Evolutionary conservation across 2,329 filamentous ascomycete species (phyloP).

Genomic region (Colletotrichum viniferum): DNA sequence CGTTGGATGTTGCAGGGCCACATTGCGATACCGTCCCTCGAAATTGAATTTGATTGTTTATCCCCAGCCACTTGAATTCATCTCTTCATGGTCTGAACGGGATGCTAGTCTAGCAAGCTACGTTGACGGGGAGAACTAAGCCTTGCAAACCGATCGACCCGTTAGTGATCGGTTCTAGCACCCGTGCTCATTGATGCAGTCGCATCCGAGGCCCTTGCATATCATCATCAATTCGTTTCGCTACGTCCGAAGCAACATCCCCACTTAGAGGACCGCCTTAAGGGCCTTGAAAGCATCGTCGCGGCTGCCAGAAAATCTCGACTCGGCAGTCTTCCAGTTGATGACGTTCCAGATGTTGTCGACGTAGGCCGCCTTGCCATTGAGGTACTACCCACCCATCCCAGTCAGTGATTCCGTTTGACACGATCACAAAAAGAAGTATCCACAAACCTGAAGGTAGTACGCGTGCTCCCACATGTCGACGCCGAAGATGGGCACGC

Average conservation of each 20-base stretch:
- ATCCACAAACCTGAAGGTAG: slow-evolving; percentile 70
- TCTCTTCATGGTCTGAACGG: background rate
- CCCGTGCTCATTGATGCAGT: background rate
- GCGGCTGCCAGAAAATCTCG: slow-evolving; percentile 57
- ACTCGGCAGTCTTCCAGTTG: slow-evolving; percentile 76
- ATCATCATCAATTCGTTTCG: background rate
- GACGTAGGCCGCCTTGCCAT: slow-evolving; percentile 76
- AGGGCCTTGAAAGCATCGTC: slow-evolving; percentile 52
- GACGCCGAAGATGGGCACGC: slow-evolving; percentile 74
- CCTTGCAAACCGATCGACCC: background rate
- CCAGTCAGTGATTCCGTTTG: slow-evolving; percentile 6
- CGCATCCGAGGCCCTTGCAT: background rate
- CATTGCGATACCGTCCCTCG: background rate
- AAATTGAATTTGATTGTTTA: background rate
- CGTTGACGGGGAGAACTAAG: background rate
- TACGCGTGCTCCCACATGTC: slow-evolving; percentile 97
- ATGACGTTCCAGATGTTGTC: slow-evolving; percentile 80
- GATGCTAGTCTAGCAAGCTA: background rate
- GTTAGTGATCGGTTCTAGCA: background rate
- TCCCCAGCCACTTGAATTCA: background rate
- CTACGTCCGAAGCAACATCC: background rate
- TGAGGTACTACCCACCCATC: slow-evolving; percentile 65
- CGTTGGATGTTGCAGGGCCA: background rate
- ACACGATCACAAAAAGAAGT: background rate
- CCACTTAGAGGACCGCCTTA: slow-evolving; percentile 42